phyloP scores from a whole-genome alignment of 371 early-diverging fungal species.

The Coemansia sp. region DNA sequence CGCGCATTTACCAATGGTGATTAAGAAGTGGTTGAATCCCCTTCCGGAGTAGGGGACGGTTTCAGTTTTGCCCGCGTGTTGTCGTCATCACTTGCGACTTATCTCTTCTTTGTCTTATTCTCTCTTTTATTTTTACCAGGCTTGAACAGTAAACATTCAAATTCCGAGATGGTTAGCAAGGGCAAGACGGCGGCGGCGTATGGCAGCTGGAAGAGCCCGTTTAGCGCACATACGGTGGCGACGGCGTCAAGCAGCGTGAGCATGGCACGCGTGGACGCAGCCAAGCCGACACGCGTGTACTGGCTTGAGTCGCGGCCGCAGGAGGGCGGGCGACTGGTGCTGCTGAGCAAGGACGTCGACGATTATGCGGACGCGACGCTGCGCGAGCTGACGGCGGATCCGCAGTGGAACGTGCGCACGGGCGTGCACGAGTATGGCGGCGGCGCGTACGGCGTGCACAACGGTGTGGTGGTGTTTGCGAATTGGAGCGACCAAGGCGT shows the following conservation, averaged over 20 bases:
- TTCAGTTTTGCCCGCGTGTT: too few species aligned
- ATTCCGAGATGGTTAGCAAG: too few species aligned
- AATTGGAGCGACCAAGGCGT: constrained; percentile 61
- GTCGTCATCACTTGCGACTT: too few species aligned
- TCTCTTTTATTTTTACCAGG: too few species aligned
- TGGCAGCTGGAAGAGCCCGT: constrained; percentile 46
- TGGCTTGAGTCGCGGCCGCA: constrained; percentile 44
- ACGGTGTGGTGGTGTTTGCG: constrained; percentile 61
- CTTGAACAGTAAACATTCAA: too few species aligned
- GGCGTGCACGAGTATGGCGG: constrained; percentile 81
- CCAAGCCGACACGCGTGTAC: constrained; percentile 31
- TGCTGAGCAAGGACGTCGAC: constrained; percentile 32
- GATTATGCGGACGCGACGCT: constrained; percentile 21
- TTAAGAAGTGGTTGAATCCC: too few species aligned
- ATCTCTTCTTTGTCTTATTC: too few species aligned
- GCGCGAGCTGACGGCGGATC: constrained; percentile 42
- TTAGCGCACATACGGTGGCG: constrained; percentile 27
- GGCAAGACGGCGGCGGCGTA: constrained; percentile 17
- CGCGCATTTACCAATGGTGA: too few species aligned
- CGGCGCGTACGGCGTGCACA: constrained; percentile 59
- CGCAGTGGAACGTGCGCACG: constrained; percentile 53
- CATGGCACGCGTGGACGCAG: constrained; percentile 21
- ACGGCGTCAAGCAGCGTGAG: constrained; percentile 17
- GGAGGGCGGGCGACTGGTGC: constrained; percentile 32
- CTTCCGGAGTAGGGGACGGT: too few species aligned